Base-by-base conservation (phyloP, 257 asterid genomes). In the Nicotiana paniculata region DNA sequence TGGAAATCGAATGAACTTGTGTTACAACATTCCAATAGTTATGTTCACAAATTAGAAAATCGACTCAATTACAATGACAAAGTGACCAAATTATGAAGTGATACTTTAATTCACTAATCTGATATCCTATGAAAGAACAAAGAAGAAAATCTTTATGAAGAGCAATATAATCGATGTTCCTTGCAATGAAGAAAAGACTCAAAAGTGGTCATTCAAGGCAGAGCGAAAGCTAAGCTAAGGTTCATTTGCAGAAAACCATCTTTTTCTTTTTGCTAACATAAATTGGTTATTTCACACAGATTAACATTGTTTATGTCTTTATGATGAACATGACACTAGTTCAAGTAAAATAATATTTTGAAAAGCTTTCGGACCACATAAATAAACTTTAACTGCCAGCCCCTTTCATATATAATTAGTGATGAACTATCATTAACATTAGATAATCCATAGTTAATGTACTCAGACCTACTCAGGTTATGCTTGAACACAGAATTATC, bases 1-100 rank as follows among this genome's bases (percentile, higher is more conserved):
- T 96, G 89, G 55, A 86, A 86, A 54, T 76, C 54, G 6, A 67
- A 77, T 4, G 68, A 85, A 79, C 43, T 83, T 12, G 37, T 64
- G 81, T 78, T 64, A 88, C 53, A 28, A 72, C 18, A 83, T 32
- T 64, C 82, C 21, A 32, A 18, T 16, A 57, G 9, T 57, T 48
- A 43, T 0, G 61, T 7, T 53, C 39, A 74, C 39, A 48, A 48
- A 74, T 13, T 51, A 74, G 9, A 74, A 72, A 74, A 48, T 26
- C 9, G 1, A 74, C 26, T 16, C 43, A 51, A 74, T 26, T 48
- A 57, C 24, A 74, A 24, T 48, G 26, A 26, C 39, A 74, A 74
- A 15, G 11, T 74, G 79, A 13, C 43, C 62, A 48, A 48, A 74
- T 48, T 48, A 74, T 26, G 4, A 26, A 48, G 61, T 1, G 1